Percentiles rank a stretch among this genome's conserved stretches.
phyloP scores from a whole-genome alignment of 116 monocot species.

The Dioscorea cayenensis region DNA sequence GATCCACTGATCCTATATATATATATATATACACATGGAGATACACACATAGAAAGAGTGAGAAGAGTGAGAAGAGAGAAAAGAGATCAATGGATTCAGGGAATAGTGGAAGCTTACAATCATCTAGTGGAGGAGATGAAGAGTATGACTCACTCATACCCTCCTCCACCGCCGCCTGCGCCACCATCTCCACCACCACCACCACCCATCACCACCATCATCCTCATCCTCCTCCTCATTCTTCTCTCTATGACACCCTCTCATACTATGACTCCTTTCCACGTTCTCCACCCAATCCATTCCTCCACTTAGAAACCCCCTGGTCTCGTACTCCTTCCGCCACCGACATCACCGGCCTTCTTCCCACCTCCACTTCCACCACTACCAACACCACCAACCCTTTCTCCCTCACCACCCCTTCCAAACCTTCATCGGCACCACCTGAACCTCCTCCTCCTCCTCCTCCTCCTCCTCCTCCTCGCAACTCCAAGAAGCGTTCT shows the following conservation, averaged over 20 bases:
- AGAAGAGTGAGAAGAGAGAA: neutral
- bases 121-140: slow-evolving; percentile 70
- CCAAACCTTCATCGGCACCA: neutral
- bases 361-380: neutral
- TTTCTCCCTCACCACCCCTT: neutral
- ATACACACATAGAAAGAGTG: no score
- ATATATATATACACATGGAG: neutral
- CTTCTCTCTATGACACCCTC: slow-evolving; percentile 18
- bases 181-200: no score
- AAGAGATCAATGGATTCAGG: slow-evolving; percentile 42
- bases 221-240: neutral
- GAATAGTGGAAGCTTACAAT: slow-evolving; percentile 66
- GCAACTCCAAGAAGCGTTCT: slow-evolving; percentile 57
- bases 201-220: no score
- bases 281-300: slow-evolving; percentile 3
- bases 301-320: slow-evolving; percentile 1
- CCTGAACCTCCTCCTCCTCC: neutral
- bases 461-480: slow-evolving; percentile 3
- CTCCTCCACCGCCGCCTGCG: slow-evolving; percentile 5
- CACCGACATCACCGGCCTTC: neutral
- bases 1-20: no score
- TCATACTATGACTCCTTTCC: slow-evolving; percentile 11
- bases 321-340: slow-evolving; percentile 6
- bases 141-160: slow-evolving; percentile 41
- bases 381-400: neutral